These are phyloP conservation scores for Wallacemonas collosoma DNA, from an alignment of 208 protist species.

Conservation along the genomic window DNA sequence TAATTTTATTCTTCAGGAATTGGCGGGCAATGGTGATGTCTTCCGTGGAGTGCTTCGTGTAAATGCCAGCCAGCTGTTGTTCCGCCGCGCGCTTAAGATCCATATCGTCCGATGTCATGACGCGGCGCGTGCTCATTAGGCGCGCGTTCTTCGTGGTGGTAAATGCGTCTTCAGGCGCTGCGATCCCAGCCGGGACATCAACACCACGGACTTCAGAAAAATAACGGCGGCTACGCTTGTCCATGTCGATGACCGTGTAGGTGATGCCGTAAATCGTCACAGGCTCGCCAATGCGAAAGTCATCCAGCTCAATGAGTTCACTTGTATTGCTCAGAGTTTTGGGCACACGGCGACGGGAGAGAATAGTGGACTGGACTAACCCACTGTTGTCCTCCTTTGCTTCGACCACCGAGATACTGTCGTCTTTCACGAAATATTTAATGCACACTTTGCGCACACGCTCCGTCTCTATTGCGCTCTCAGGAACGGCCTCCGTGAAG, in stretches of 20 bases:
- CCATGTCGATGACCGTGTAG: conserved; percentile 85
- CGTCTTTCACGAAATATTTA: conserved; percentile 72
- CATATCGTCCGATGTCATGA: conserved; percentile 85
- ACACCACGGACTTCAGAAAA: conserved; percentile 53
- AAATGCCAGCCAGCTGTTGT: conserved; percentile 87
- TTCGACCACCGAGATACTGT: conserved; percentile 82
- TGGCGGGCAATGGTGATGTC: conserved; percentile 83
- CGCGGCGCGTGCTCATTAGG: conserved; percentile 36
- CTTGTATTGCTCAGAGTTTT: conserved; percentile 41
- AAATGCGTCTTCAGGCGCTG: conserved; percentile 57
- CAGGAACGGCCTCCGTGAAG: conserved; percentile 72
- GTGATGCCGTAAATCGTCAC: conserved; percentile 74
- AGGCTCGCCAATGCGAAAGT: conserved; percentile 70
- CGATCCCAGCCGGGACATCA: conserved; percentile 38
- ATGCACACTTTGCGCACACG: conserved; percentile 80
- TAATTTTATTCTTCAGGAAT: conserved; percentile 87
- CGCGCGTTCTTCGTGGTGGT: conserved; percentile 20
- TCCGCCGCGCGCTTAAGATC: conserved; percentile 83
- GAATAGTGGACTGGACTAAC: conserved; percentile 65
- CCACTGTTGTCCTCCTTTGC: conserved; percentile 73
- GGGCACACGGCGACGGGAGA: conserved; percentile 79
- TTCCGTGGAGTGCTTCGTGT: conserved; percentile 86
- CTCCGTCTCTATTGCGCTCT: conserved; percentile 57
- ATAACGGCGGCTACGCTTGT: conserved; percentile 73
- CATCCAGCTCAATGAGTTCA: conserved; percentile 65